Conservation (phyloP, 2,329 filamentous ascomycete genomes). For the Fusarium nematophilum region DNA sequence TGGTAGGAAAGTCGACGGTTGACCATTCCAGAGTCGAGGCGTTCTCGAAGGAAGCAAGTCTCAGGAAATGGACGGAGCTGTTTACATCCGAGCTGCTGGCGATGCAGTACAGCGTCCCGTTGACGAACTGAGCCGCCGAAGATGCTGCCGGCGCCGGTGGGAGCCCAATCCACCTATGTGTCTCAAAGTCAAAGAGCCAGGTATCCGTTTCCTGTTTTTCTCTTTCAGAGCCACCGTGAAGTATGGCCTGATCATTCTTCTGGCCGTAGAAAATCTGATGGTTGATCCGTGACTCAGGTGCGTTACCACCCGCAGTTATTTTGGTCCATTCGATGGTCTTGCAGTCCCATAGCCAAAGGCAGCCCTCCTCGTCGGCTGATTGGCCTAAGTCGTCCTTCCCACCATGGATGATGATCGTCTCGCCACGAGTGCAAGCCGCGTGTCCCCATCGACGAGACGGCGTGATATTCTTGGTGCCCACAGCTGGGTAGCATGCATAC, state of each 20-base stretch:
- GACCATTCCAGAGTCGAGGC: slow-evolving; percentile 12
- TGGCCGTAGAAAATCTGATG: slow-evolving; percentile 32
- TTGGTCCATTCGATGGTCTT: slow-evolving; percentile 12
- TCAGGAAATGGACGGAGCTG: slow-evolving; percentile 29
- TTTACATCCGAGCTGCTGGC: slow-evolving; percentile 28
- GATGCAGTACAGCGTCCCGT: slow-evolving; percentile 29
- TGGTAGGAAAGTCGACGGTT: slow-evolving; percentile 30
- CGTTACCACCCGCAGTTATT: slow-evolving; percentile 22
- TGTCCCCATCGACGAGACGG: slow-evolving; percentile 12
- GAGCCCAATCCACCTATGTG: slow-evolving; percentile 18
- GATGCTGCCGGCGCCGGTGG: slow-evolving; percentile 17
- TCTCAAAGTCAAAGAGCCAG: slow-evolving; percentile 34
- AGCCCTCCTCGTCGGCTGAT: slow-evolving; percentile 22
- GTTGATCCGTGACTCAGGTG: slow-evolving; percentile 2
- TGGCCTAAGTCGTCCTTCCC: slow-evolving; percentile 12
- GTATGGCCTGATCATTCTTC: slow-evolving; percentile 23
- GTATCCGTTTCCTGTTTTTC: slow-evolving; percentile 11
- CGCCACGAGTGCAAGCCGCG: slow-evolving; percentile 25
- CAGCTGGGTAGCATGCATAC: slow-evolving; percentile 36
- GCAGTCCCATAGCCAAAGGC: slow-evolving; percentile 32
- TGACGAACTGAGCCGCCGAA: slow-evolving; percentile 25
- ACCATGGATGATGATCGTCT: slow-evolving; percentile 26
- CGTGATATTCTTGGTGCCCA: slow-evolving; percentile 15
- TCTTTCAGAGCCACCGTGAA: slow-evolving; percentile 26
- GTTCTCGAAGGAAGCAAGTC: slow-evolving; percentile 4